Base-by-base conservation (phyloP, 2,329 filamentous ascomycete genomes). In the Beauveria bassiana region DNA sequence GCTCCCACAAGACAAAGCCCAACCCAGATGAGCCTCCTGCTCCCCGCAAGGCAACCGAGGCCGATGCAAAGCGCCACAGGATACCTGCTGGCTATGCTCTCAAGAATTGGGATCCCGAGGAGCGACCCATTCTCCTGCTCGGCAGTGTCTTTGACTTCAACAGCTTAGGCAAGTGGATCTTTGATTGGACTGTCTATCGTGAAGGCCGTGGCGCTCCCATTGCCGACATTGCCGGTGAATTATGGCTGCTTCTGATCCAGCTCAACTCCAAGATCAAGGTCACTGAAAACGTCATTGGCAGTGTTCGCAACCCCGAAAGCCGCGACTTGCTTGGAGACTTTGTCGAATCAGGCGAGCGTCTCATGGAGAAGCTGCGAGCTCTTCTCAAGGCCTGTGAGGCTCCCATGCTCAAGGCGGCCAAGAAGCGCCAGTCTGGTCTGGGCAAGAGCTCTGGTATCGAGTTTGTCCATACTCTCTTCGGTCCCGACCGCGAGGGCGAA, bases 151-250 rank as follows among this genome's bases (percentile, higher is more conserved):
- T 98, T 71, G 95, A 98, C 72, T 91, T 93, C 71, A 97, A 98
- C 82, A 96, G 91, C 28, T 83, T 99, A 34, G 95, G 95, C 70
- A 97, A 97, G 78, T 99, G 95, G 95, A 96, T 99, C 71, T 99
- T 96, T 76, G 95, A 98, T 81, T 99, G 95, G 95, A 97, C 95
- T 20, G 91, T 97, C 65, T 96, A 91, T 78, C 87, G 89, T 73
- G 87, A 96, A 67, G 91, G 91, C 43, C 85, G 91, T 16, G 84
- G 85, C 46, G 91, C 89, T 12, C 90, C 92, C 56, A 90, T 97
- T 70, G 86, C 92, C 59, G 92, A 97, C 66, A 87, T 96, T 75
- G 93, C 95, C 2, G 95, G 93, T 67, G 93, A 98, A 70, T 82
- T 99, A 60, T 99, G 95, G 95, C 83, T 98, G 26, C 82, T 97